A percentile compares a stretch with the other conserved stretches of the same genome.
These are phyloP conservation scores for Cladosporium colombiae DNA, from an alignment of 2,329 filamentous ascomycete species.

Conservation along the genomic window DNA sequence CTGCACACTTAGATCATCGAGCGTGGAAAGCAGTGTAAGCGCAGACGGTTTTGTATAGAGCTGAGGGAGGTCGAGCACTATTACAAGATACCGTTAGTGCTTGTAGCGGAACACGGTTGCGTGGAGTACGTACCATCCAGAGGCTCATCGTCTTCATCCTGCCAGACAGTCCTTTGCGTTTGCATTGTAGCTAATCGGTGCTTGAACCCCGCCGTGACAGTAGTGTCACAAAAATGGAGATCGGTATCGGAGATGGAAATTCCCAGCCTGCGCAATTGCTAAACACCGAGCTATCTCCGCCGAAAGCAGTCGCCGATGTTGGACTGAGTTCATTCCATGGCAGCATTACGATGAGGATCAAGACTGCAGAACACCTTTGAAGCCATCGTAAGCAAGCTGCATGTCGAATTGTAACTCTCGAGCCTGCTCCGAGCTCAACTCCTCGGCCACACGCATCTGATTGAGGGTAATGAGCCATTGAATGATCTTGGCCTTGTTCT, in stretches of 20 bases:
- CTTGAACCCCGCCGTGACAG: not conserved
- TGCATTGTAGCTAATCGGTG: not conserved
- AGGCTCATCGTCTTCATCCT: constrained; percentile 30
- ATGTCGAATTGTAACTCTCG: constrained; percentile 91
- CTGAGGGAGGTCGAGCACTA: constrained; percentile 77
- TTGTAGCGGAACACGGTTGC: not conserved
- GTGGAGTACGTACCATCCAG: constrained; percentile 33
- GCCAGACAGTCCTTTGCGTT: not conserved
- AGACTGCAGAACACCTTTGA: constrained; percentile 71
- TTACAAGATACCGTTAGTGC: not conserved
- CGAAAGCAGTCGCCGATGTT: constrained; percentile 10
- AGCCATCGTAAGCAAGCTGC: constrained; percentile 89
- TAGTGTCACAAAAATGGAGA: not conserved
- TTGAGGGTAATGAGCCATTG: constrained; percentile 98
- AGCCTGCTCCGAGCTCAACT: constrained; percentile 82
- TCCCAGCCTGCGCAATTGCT: not conserved
- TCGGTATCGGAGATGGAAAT: constrained; percentile 12
- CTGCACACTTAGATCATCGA: constrained; percentile 66
- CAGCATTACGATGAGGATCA: not conserved
- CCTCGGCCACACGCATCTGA: constrained; percentile 95
- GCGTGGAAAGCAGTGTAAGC: constrained; percentile 61
- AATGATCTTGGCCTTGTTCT: constrained; percentile 93
- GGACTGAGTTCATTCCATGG: not conserved
- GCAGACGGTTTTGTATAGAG: constrained; percentile 74
- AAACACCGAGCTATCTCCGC: constrained; percentile 16